Conservation (phyloP, 106 monocot species). For the Gastrodia elata region DNA sequence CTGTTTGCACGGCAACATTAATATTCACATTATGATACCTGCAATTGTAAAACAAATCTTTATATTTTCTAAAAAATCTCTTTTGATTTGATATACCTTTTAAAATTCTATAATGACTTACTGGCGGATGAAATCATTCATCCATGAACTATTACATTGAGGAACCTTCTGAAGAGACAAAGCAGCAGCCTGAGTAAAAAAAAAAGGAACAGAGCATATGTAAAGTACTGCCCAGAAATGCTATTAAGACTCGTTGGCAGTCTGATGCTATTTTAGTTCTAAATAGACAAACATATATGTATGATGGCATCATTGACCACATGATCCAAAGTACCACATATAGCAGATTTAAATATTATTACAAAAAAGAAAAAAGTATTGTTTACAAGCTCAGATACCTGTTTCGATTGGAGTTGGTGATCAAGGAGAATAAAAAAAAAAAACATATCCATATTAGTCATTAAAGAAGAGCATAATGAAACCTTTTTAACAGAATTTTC, state of each 20-base stretch:
- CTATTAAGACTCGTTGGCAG: background rate
- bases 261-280: background rate
- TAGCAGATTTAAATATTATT: no score
- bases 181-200: slow-evolving; percentile 69
- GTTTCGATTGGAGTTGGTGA: no score
- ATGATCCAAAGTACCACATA: no score
- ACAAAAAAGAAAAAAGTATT: no score
- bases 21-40: slow-evolving; percentile 89
- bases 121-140: slow-evolving; percentile 95
- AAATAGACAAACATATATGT: background rate
- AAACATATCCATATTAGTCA: no score
- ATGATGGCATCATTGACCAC: background rate
- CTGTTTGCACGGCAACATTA: slow-evolving; percentile 94
- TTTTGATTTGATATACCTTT: background rate
- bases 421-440: no score
- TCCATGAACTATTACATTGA: slow-evolving; percentile 97
- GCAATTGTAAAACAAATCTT: slow-evolving; percentile 1
- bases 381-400: no score
- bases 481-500: no score
- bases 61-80: background rate
- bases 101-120: slow-evolving; percentile 23
- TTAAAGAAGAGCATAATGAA: no score
- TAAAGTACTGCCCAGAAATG: background rate
- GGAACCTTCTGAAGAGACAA: slow-evolving; percentile 95
- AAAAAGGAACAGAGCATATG: background rate